A percentile compares a stretch with the other conserved stretches of the same genome.
Conservation (phyloP, 2,329 filamentous ascomycete genomes). For the Trichoderma atroviride region DNA sequence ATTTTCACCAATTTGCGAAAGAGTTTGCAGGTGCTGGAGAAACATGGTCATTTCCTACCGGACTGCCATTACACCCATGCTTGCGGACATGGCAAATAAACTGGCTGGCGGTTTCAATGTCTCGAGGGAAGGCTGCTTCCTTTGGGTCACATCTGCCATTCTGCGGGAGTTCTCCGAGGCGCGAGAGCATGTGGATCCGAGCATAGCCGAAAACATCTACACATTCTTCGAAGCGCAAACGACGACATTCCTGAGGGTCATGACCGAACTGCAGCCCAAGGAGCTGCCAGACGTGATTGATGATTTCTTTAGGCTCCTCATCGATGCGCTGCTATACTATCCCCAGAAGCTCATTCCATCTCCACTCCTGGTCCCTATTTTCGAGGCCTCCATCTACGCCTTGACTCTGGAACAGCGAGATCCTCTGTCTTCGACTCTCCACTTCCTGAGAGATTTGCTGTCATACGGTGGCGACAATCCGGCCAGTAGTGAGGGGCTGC, state of each 20-base stretch:
- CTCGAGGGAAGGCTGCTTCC: conserved; percentile 91
- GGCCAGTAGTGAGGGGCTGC: conserved; percentile 61
- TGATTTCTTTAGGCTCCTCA: conserved; percentile 92
- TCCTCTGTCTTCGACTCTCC: conserved; percentile 85
- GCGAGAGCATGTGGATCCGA: conserved; percentile 77
- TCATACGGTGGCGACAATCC: conserved; percentile 81
- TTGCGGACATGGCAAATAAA: conserved; percentile 85
- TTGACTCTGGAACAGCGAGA: conserved; percentile 89
- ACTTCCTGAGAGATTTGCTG: conserved; percentile 89
- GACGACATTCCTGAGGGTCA: conserved; percentile 81
- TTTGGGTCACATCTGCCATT: conserved; percentile 97
- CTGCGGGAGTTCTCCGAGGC: conserved; percentile 94
- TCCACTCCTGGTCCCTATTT: conserved; percentile 75
- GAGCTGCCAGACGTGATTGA: conserved; percentile 87
- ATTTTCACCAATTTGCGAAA: conserved; percentile 87
- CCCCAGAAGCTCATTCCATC: conserved; percentile 82
- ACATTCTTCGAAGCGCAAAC: conserved; percentile 94
- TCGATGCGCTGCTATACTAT: conserved; percentile 92
- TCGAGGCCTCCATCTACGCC: conserved; percentile 83
- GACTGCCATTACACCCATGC: conserved; percentile 80
- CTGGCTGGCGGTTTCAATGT: conserved; percentile 81
- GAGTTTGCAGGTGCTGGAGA: conserved; percentile 92
- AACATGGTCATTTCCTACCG: conserved; percentile 97
- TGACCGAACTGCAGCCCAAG: conserved; percentile 76
- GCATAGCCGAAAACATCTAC: conserved; percentile 87